Evolutionary conservation across 2,329 filamentous ascomycete species (phyloP), one percentile per base, ranked within the genome.

Genomic region (Pyrenophora graminea): DNA sequence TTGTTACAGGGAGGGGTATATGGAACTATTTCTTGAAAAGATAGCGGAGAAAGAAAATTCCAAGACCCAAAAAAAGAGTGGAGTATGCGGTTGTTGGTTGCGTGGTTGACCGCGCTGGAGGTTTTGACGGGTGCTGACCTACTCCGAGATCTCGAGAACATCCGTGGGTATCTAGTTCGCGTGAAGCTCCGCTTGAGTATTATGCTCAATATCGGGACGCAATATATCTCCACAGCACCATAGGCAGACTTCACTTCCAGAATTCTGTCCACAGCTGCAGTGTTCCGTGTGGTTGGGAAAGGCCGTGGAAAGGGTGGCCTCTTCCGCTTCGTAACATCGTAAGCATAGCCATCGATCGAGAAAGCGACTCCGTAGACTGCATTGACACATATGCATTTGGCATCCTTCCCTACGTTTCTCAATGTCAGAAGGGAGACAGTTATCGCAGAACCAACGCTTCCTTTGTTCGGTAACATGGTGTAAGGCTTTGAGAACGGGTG

Each of bases 401-500:
- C 10, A 21, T 15, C n/a, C 21, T 4, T 33, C 25, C 18, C 25
- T 25, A 6, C 18, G 32, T 17, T 48, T 23, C 9, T 25, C 10
- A 8, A 39, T 17, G 6, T 18, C 23, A 5, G 47, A 10, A 31
- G 48, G 48, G n/a, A 53, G 30, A 31, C 52, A 51, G 4, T 13
- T 15, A 13, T 51, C 34, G 18, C 53, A 56, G 40, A 56, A 56
- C 32, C 33, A 39, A 18, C 51, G 54, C 27, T 63, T 64, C 7
- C 66, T 60, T 17, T 51, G 19, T 42, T 70, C 64, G 23, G 59
- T 58, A 8, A 60, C 45, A 6, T 58, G 42, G 47, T 64, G 64
- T n/a, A 71, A 61, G 2, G 66, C 51, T 33, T 48, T 45, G 1
- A 69, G 56, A 0, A 68, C 62, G 1, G 67, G 63, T 5, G 69